A percentile compares a stretch with the other conserved stretches of the same genome.
phyloP scores from a whole-genome alignment of 495 filamentous ascomycete genomes.

The Aspergillus ostianus region DNA sequence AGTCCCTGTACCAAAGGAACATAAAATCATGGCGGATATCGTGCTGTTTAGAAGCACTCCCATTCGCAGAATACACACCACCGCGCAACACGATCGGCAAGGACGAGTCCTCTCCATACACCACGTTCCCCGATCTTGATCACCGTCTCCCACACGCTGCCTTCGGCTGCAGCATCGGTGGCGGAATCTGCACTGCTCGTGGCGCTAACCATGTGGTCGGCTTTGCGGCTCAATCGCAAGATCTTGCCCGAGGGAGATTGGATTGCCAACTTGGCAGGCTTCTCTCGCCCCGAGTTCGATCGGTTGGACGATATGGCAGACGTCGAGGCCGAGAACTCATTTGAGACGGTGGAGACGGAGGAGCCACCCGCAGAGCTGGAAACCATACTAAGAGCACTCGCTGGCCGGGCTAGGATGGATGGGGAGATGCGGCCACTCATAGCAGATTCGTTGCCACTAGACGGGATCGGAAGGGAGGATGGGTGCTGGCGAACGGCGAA shows the following conservation, averaged over 20 bases:
- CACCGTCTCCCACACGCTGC: constrained; percentile 93
- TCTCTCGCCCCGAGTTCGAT: constrained; percentile 55
- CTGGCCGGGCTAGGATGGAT: constrained; percentile 67
- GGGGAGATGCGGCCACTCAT: constrained; percentile 55
- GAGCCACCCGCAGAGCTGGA: constrained; percentile 46
- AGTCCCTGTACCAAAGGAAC: neutral
- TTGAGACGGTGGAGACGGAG: constrained; percentile 38
- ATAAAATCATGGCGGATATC: constrained; percentile 1
- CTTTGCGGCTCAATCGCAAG: constrained; percentile 82
- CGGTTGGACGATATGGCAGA: constrained; percentile 55
- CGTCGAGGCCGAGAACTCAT: constrained; percentile 47
- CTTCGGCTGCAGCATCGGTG: constrained; percentile 62
- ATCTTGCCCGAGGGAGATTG: constrained; percentile 97
- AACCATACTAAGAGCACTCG: constrained; percentile 78
- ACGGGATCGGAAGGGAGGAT: constrained; percentile 52
- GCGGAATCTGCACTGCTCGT: constrained; percentile 42
- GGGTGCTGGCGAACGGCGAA: constrained; percentile 94
- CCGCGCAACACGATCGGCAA: constrained; percentile 90
- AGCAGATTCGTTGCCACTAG: constrained; percentile 50
- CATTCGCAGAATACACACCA: constrained; percentile 99
- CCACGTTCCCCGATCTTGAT: constrained; percentile 95
- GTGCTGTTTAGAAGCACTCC: constrained; percentile 56
- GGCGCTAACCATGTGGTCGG: constrained; percentile 60
- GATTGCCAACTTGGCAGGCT: constrained; percentile 93
- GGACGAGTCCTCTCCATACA: constrained; percentile 86